These are phyloP conservation scores for Reutealis trisperma DNA, from an alignment of 345 rosid species.

Conservation along the genomic window DNA sequence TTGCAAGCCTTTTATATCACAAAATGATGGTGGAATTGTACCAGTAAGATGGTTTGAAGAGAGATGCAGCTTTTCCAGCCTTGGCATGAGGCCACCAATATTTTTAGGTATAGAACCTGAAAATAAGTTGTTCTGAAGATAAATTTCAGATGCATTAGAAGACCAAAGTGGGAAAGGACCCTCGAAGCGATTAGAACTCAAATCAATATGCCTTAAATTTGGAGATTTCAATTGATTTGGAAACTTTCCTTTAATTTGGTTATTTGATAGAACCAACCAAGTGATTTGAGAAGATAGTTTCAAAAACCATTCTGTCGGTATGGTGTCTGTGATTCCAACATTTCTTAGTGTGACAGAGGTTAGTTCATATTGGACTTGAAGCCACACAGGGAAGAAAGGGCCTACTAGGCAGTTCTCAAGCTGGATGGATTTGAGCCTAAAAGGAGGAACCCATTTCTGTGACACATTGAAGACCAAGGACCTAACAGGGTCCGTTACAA, in stretches of 20 bases:
- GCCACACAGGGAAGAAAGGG: constrained; percentile 26
- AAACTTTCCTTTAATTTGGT: constrained; percentile 24
- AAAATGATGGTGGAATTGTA: constrained; percentile 24
- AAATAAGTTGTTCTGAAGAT: constrained; percentile 51
- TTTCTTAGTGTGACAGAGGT: constrained; percentile 4
- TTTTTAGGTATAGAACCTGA: constrained; percentile 36
- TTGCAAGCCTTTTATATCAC: constrained; percentile 1
- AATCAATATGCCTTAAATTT: constrained; percentile 11
- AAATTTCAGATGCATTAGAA: constrained; percentile 37
- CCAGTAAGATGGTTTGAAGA: constrained; percentile 31
- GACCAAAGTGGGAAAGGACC: constrained; percentile 60
- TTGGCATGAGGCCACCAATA: constrained; percentile 8
- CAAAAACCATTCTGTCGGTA: constrained; percentile 23
- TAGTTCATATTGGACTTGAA: constrained; percentile 16
- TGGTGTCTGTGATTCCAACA: constrained; percentile 22
- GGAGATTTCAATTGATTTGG: constrained; percentile 16
- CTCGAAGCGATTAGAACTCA: constrained; percentile 45
- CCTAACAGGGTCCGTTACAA: neutral
- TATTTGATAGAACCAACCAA: constrained; percentile 11
- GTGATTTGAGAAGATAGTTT: constrained; percentile 14
- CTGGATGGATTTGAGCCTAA: constrained; percentile 15
- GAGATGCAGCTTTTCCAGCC: constrained; percentile 10
- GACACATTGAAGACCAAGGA: constrained; percentile 5
- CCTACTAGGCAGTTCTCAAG: constrained; percentile 18
- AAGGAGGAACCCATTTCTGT: constrained; percentile 17